Conservation (phyloP, 257 asterid genomes). For the Prunella vulgaris region DNA sequence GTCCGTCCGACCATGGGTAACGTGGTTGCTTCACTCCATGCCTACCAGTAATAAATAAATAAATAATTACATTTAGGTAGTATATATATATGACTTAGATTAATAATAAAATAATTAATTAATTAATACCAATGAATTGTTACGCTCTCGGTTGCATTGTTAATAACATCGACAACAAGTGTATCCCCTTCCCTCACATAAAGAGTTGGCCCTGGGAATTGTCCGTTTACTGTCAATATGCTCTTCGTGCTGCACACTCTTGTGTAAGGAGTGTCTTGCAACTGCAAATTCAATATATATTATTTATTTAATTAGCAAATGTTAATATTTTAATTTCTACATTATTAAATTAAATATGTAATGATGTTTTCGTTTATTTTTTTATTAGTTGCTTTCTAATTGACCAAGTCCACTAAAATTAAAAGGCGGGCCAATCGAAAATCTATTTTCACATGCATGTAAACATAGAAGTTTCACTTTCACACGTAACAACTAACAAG, state of each 20-base stretch:
- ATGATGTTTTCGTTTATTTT: background rate
- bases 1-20: constrained; percentile 62
- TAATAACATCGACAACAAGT: constrained; percentile 29
- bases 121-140: constrained; percentile 37
- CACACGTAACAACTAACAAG: background rate
- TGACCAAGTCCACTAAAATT: background rate
- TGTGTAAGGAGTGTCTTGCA: constrained; percentile 32
- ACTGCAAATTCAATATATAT: constrained; percentile 20
- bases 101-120: background rate
- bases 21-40: constrained; percentile 59
- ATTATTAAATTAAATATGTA: background rate
- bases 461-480: background rate
- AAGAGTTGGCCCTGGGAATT: constrained; percentile 42
- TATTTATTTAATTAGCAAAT: too few relatives aligned
- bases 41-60: constrained; percentile 21
- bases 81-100: too few relatives aligned
- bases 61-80: too few relatives aligned
- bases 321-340: background rate
- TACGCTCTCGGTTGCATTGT: constrained; percentile 28
- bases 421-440: background rate
- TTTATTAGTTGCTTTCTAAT: background rate
- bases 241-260: constrained; percentile 35
- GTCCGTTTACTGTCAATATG: constrained; percentile 37
- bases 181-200: constrained; percentile 34
- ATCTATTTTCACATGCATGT: background rate